Evolutionary conservation across 2,329 filamentous ascomycete species (phyloP).

Genomic region (Metarhizium guizhouense): DNA sequence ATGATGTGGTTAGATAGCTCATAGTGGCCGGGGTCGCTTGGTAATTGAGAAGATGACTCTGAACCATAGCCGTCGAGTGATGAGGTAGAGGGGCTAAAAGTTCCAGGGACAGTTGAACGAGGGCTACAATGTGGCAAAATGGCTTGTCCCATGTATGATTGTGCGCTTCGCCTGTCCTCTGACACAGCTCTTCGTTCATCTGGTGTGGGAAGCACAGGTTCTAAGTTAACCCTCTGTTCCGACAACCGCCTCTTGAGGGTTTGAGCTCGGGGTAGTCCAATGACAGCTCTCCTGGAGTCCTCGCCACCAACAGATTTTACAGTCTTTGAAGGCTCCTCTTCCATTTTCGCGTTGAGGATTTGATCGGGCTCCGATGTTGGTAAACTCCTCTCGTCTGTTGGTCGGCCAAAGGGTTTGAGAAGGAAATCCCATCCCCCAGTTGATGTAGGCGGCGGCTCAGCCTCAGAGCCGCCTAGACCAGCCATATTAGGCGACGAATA

Average conservation of each 20-base stretch:
- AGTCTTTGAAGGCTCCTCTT: neutral
- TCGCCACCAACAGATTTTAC: neutral
- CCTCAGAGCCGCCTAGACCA: constrained; percentile 18
- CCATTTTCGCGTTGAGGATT: constrained; percentile 13
- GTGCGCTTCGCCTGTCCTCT: constrained; percentile 37
- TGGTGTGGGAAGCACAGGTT: constrained; percentile 52
- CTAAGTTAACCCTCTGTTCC: constrained; percentile 65
- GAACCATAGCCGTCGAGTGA: neutral
- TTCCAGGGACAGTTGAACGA: constrained; percentile 39
- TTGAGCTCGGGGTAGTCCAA: constrained; percentile 64
- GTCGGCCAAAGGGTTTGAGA: constrained; percentile 19
- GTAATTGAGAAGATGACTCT: neutral
- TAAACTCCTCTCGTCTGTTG: constrained; percentile 8
- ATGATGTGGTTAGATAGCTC: neutral
- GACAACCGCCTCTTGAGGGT: constrained; percentile 80
- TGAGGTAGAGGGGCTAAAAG: constrained; percentile 19
- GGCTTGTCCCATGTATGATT: neutral
- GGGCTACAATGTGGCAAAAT: constrained; percentile 21
- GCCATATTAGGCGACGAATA: constrained; percentile 19
- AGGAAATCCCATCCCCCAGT: constrained; percentile 17
- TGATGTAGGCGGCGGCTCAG: constrained; percentile 17
- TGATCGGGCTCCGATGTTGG: constrained; percentile 7
- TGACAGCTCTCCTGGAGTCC: constrained; percentile 53
- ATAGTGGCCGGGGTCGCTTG: neutral
- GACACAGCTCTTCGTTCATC: constrained; percentile 66